Conservation (phyloP, 2,329 filamentous ascomycete species). For the Didymellaceae sp. region DNA sequence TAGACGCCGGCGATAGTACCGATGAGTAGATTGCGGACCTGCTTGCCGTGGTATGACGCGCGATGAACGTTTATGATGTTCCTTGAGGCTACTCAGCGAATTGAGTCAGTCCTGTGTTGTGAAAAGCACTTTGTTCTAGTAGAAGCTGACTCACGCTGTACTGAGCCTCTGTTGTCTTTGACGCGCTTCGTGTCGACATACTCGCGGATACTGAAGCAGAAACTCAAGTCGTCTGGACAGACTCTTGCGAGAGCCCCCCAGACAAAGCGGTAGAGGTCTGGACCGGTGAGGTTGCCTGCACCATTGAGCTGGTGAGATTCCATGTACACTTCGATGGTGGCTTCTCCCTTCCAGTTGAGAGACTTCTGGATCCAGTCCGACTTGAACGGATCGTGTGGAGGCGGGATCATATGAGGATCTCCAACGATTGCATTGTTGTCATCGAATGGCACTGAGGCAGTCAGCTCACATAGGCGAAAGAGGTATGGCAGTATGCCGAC, state of each 20-base stretch:
- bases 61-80: neutral
- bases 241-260: neutral
- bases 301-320: neutral
- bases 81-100: neutral
- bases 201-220: too few species aligned
- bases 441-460: too few species aligned
- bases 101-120: too few species aligned
- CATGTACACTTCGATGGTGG: slow-evolving; percentile 4
- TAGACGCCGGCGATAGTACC: slow-evolving; percentile 1
- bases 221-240: neutral
- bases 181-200: too few species aligned
- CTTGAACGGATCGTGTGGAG: neutral
- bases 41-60: neutral
- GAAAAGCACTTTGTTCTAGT: too few species aligned
- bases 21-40: neutral
- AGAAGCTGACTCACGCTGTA: too few species aligned
- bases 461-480: too few species aligned
- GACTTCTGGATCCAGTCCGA: neutral
- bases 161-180: too few species aligned
- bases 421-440: neutral
- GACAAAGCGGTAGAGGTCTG: neutral
- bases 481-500: too few species aligned
- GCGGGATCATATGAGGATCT: neutral
- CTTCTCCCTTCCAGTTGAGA: neutral
- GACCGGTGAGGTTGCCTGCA: slow-evolving; percentile 1